Conservation (phyloP, 192 early-diverging fungal species). For the Funneliformis mosseae region DNA sequence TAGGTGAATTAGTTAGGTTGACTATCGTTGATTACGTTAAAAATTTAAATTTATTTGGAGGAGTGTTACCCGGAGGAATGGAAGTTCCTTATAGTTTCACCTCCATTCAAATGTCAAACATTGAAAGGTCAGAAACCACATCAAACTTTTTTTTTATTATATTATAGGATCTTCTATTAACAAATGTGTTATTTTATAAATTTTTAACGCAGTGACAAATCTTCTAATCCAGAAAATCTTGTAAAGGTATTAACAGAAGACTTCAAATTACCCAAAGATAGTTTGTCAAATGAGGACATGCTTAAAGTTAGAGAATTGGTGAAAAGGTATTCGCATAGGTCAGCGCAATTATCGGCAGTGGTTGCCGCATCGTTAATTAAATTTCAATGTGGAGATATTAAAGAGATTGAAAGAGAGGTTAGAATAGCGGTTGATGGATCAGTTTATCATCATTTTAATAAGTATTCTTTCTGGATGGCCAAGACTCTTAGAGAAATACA, state of each 20-base stretch:
- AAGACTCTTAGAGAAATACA: constrained; percentile 74
- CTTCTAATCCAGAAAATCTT: not conserved
- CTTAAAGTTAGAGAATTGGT: not conserved
- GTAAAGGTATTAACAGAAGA: not conserved
- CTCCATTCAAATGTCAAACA: not conserved
- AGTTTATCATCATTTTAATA: constrained; percentile 88
- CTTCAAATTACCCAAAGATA: not conserved
- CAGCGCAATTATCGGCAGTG: constrained; percentile 77
- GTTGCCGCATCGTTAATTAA: constrained; percentile 63
- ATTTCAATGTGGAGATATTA: constrained; percentile 1
- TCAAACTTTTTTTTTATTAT: too few relatives aligned
- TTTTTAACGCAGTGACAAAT: not conserved
- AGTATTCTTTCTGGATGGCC: constrained; percentile 78
- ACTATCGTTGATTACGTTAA: constrained; percentile 81
- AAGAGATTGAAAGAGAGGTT: constrained; percentile 45
- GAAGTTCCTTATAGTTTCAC: not conserved
- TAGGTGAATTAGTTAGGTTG: constrained; percentile 89
- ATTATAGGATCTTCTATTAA: not conserved
- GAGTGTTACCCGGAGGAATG: constrained; percentile 57
- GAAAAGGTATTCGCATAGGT: constrained; percentile 77
- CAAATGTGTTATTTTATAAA: not conserved
- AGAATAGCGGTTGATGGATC: constrained; percentile 92
- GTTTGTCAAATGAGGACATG: not conserved
- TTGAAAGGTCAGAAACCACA: too few relatives aligned
- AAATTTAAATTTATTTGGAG: constrained; percentile 75